Conservation (phyloP, 495 filamentous ascomycete species). For the Pseudoneurospora amorphoporcata region DNA sequence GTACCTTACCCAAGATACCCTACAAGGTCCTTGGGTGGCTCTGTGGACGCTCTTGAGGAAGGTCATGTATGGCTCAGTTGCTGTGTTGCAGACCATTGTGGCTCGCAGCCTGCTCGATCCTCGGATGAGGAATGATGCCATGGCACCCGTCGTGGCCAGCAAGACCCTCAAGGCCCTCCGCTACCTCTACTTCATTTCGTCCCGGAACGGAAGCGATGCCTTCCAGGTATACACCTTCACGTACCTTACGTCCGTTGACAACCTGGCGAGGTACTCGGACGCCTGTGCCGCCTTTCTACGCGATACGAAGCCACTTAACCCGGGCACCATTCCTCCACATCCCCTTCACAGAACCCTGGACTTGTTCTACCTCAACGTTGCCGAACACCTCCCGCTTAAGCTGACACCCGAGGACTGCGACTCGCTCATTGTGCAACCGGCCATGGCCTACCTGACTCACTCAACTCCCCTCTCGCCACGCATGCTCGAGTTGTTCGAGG, state of each 20-base stretch:
- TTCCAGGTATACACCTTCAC: conserved; percentile 79
- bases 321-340: conserved; percentile 58
- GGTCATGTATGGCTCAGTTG: conserved; percentile 67
- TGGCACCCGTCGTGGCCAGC: conserved; percentile 61
- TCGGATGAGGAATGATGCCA: conserved; percentile 30
- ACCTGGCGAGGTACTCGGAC: conserved; percentile 62
- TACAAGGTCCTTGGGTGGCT: conserved; percentile 57
- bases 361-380: conserved; percentile 84
- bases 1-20: conserved; percentile 59
- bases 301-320: conserved; percentile 46
- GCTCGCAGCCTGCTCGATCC: conserved; percentile 46
- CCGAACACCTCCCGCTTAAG: conserved; percentile 72
- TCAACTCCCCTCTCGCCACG: conserved; percentile 28
- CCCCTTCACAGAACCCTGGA: conserved; percentile 72
- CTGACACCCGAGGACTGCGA: conserved; percentile 57
- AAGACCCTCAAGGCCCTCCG: conserved; percentile 72
- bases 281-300: conserved; percentile 61
- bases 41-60: conserved; percentile 80
- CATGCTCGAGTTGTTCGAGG: conserved; percentile 71
- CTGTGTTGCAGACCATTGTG: conserved; percentile 62
- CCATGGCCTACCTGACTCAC: conserved; percentile 66
- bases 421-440: conserved; percentile 61
- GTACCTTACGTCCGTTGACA: conserved; percentile 80
- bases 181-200: conserved; percentile 80
- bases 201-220: conserved; percentile 58